These are phyloP conservation scores for Aquanectria penicillioides DNA, from an alignment of 2,329 filamentous ascomycete genomes.

Conservation along the genomic window DNA sequence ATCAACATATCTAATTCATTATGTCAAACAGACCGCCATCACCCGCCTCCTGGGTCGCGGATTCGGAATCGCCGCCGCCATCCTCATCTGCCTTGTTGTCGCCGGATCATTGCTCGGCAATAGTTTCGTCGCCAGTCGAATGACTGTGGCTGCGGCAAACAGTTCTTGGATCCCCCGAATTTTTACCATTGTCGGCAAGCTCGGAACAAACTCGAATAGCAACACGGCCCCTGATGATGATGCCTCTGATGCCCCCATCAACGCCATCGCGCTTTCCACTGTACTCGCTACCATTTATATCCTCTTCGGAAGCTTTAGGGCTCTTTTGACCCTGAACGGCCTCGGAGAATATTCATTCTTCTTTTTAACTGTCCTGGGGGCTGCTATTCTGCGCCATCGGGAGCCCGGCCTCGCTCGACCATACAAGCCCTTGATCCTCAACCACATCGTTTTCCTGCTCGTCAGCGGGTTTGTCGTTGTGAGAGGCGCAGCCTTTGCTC, in stretches of 20 bases:
- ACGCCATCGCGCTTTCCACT: slow-evolving; percentile 62
- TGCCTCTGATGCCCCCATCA: slow-evolving; percentile 63
- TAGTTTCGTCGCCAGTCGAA: slow-evolving; percentile 69
- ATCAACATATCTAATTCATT: neutral
- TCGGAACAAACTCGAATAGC: slow-evolving; percentile 44
- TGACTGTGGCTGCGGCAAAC: slow-evolving; percentile 68
- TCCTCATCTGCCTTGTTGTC: slow-evolving; percentile 68
- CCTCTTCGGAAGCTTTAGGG: slow-evolving; percentile 68
- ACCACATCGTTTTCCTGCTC: slow-evolving; percentile 63
- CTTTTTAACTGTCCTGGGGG: slow-evolving; percentile 69
- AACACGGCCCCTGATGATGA: slow-evolving; percentile 6
- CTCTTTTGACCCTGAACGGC: slow-evolving; percentile 69
- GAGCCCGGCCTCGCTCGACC: slow-evolving; percentile 65
- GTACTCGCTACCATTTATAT: slow-evolving; percentile 66
- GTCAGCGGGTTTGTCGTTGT: slow-evolving; percentile 70
- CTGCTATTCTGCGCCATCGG: slow-evolving; percentile 64
- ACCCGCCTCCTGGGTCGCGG: slow-evolving; percentile 62
- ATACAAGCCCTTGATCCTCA: slow-evolving; percentile 62
- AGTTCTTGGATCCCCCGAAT: slow-evolving; percentile 59
- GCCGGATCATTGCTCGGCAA: slow-evolving; percentile 71
- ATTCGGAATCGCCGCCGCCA: slow-evolving; percentile 63
- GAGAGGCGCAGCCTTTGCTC: slow-evolving; percentile 68
- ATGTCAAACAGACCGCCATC: slow-evolving; percentile 59
- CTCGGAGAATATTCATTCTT: slow-evolving; percentile 72
- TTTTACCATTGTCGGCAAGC: slow-evolving; percentile 56